A percentile compares a stretch with the other conserved stretches of the same genome.
These are phyloP conservation scores for Dendrobium chrysotoxum DNA, from an alignment of 106 monocot species.

Conservation along the genomic window DNA sequence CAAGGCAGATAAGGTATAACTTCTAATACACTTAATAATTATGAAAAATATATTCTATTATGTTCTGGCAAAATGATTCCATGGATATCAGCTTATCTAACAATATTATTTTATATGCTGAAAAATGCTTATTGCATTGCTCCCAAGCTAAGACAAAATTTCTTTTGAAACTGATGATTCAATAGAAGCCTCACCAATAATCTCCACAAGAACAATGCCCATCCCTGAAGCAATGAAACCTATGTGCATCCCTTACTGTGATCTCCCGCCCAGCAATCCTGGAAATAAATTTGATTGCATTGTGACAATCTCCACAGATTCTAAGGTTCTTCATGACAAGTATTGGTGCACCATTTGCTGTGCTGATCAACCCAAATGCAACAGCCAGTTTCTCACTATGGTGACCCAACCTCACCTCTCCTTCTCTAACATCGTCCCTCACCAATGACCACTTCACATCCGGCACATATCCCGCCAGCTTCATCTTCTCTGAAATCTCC, in stretches of 20 bases:
- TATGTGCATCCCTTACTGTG: conserved; percentile 66
- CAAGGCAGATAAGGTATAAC: no score
- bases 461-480: conserved; percentile 9
- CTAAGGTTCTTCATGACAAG: conserved; percentile 80
- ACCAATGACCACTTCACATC: conserved; percentile 16
- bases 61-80: no score
- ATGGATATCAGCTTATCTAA: no score
- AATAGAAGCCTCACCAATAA: conserved; percentile 53
- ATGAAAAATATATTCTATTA: no score
- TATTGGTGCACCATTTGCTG: conserved; percentile 36
- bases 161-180: no score
- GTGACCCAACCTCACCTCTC: conserved; percentile 13
- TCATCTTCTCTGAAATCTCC: conserved; percentile 7
- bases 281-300: conserved; percentile 56
- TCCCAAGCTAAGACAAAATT: no score
- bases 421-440: conserved; percentile 11
- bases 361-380: conserved; percentile 60
- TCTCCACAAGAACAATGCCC: conserved; percentile 76
- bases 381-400: conserved; percentile 79
- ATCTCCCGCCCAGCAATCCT: conserved; percentile 44
- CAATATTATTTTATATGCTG: no score
- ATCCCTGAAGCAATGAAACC: conserved; percentile 67
- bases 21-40: no score
- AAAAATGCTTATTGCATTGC: no score
- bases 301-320: conserved; percentile 79